phyloP scores from a whole-genome alignment of 139 green algal species.

The Ettlia oleoabundans region DNA sequence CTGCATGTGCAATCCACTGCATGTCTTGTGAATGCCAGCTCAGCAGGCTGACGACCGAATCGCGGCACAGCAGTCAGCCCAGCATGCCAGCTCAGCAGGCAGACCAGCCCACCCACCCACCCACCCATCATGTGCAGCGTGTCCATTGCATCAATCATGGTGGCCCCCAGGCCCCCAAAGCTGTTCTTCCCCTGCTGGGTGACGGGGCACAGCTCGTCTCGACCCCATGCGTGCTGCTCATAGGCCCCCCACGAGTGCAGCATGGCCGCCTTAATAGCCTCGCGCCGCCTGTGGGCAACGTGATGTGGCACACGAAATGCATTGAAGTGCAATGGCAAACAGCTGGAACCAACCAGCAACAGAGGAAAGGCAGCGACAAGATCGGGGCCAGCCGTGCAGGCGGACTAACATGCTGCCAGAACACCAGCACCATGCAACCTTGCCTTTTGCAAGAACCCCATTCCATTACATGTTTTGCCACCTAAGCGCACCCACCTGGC shows the following conservation, averaged over 20 bases:
- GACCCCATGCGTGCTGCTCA: constrained; percentile 70
- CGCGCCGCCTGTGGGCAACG: constrained; percentile 15
- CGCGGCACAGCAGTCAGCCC: background rate
- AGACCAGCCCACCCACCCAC: background rate
- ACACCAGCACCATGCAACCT: too few relatives aligned
- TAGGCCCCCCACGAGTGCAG: constrained; percentile 70
- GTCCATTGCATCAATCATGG: constrained; percentile 71
- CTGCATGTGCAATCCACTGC: too few relatives aligned
- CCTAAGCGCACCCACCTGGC: constrained; percentile 23
- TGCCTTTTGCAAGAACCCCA: too few relatives aligned
- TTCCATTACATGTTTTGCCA: background rate
- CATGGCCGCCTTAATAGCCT: constrained; percentile 51
- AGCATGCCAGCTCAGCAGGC: background rate
- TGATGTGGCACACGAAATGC: too few relatives aligned
- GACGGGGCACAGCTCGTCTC: constrained; percentile 69
- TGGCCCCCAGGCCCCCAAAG: constrained; percentile 73
- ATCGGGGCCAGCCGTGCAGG: too few relatives aligned
- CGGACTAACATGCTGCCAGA: too few relatives aligned
- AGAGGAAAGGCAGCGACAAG: too few relatives aligned
- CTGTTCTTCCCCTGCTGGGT: constrained; percentile 38
- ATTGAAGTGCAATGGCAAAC: too few relatives aligned
- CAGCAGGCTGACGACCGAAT: background rate
- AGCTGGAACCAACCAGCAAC: background rate
- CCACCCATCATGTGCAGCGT: constrained; percentile 79
- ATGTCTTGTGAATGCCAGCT: too few relatives aligned